Evolutionary conservation across 208 protist species (phyloP).

Genomic region (Crithidia bombi): DNA sequence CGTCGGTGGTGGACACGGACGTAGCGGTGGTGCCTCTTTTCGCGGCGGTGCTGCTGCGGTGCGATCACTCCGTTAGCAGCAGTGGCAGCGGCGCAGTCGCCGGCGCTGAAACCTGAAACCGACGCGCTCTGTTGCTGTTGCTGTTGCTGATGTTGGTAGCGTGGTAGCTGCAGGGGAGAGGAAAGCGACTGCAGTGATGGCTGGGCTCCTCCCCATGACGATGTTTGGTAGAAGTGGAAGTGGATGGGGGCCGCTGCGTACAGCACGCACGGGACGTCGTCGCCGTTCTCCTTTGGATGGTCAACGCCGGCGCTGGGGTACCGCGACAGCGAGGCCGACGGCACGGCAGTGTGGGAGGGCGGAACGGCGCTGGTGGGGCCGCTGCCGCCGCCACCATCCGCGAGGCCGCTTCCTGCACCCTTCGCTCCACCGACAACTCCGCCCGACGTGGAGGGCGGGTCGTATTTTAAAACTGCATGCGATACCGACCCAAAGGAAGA

Average conservation of each 20-base stretch:
- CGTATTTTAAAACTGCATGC: background rate
- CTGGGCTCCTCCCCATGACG: background rate
- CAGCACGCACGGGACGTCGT: conserved; percentile 10
- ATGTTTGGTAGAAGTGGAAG: conserved; percentile 26
- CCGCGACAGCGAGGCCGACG: background rate
- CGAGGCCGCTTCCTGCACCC: background rate
- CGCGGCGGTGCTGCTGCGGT: background rate
- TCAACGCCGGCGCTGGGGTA: background rate
- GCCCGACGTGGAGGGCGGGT: background rate
- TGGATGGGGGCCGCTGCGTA: conserved; percentile 26
- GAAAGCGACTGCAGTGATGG: background rate
- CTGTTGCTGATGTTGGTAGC: background rate
- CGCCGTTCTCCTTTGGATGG: background rate
- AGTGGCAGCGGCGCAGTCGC: background rate
- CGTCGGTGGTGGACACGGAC: conserved; percentile 36
- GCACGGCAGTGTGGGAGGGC: background rate
- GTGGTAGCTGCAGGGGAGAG: conserved; percentile 3
- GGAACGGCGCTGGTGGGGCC: background rate
- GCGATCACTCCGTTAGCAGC: background rate
- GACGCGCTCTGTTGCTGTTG: background rate
- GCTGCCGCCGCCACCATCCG: background rate
- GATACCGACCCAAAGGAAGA: conserved; percentile 29
- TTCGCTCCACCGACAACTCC: background rate
- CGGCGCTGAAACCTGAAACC: too few species aligned
- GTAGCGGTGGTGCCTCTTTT: conserved; percentile 39